These are phyloP conservation scores for Puccinia polysora DNA, from an alignment of 1,284 basidiomycete genomes.

Conservation along the genomic window DNA sequence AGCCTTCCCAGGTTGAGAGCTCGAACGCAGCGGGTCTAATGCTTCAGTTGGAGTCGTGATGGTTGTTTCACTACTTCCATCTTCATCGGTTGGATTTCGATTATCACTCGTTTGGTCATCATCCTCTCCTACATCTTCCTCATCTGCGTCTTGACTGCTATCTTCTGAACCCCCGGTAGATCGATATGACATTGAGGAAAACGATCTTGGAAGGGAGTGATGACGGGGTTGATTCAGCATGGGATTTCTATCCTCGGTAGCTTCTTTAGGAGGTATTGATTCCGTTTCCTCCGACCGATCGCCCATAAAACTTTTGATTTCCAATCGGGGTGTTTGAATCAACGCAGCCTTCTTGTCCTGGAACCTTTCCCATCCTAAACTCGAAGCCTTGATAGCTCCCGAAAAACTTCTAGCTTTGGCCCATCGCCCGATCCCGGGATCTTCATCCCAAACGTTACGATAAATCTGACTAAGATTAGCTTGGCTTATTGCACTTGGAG, in stretches of 20 bases:
- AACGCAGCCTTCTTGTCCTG: constrained; percentile 11
- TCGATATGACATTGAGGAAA: constrained; percentile 22
- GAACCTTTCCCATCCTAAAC: neutral
- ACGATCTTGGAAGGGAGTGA: constrained; percentile 4
- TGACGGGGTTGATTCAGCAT: constrained; percentile 5
- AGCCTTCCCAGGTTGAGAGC: neutral
- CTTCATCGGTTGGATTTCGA: neutral
- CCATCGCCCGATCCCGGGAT: constrained; percentile 29
- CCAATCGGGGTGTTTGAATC: constrained; percentile 35
- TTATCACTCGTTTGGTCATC: constrained; percentile 35
- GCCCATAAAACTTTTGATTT: constrained; percentile 20
- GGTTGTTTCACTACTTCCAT: neutral
- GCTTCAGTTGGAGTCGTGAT: neutral
- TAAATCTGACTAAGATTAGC: constrained; percentile 33
- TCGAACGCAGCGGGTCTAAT: neutral
- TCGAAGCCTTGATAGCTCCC: neutral
- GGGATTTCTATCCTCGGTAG: constrained; percentile 18
- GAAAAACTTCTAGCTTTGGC: constrained; percentile 12
- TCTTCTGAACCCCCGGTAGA: constrained; percentile 24
- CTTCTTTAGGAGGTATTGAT: neutral
- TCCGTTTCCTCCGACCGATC: neutral
- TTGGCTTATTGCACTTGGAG: neutral
- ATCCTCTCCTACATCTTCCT: constrained; percentile 40
- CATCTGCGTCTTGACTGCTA: constrained; percentile 41
- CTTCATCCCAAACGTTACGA: constrained; percentile 42